Conservation (phyloP, 768 basidiomycete species). For the Rossbeevera mucosa region DNA sequence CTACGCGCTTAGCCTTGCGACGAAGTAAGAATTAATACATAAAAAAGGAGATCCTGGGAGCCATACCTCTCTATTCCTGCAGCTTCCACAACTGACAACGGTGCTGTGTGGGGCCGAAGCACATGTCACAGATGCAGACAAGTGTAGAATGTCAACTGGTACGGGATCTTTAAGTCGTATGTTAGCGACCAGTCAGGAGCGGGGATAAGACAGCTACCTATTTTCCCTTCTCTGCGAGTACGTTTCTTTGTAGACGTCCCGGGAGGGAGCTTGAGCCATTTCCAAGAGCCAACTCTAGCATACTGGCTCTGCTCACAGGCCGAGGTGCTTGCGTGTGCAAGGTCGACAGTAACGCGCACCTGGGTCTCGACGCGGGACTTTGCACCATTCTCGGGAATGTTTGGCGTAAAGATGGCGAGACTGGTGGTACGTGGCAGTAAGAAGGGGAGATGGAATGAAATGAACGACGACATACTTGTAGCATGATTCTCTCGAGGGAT, state of each 20-base stretch:
- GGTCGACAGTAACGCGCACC: slow-evolving; percentile 77
- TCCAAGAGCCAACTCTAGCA: slow-evolving; percentile 85
- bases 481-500: slow-evolving; percentile 70
- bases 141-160: slow-evolving; percentile 64
- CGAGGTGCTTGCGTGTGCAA: slow-evolving; percentile 61
- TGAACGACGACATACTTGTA: slow-evolving; percentile 57
- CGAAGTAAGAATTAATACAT: slow-evolving; percentile 5
- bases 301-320: slow-evolving; percentile 60
- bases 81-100: slow-evolving; percentile 83
- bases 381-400: slow-evolving; percentile 75
- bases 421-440: slow-evolving; percentile 36
- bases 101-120: slow-evolving; percentile 72
- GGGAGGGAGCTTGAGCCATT: slow-evolving; percentile 75
- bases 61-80: slow-evolving; percentile 78
- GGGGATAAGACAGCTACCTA: slow-evolving; percentile 45
- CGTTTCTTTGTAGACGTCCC: slow-evolving; percentile 82
- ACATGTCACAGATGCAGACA: slow-evolving; percentile 73
- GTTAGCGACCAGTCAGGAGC: slow-evolving; percentile 16
- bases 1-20: slow-evolving; percentile 77
- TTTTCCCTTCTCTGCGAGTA: slow-evolving; percentile 79
- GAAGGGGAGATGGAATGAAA: slow-evolving; percentile 2
- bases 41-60: neutral
- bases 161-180: slow-evolving; percentile 49
- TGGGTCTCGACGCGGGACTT: slow-evolving; percentile 96
- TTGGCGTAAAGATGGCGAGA: slow-evolving; percentile 77